Evolutionary conservation across 2,329 filamentous ascomycete species (phyloP).

Genomic region (Colletotrichum orchidophilum): DNA sequence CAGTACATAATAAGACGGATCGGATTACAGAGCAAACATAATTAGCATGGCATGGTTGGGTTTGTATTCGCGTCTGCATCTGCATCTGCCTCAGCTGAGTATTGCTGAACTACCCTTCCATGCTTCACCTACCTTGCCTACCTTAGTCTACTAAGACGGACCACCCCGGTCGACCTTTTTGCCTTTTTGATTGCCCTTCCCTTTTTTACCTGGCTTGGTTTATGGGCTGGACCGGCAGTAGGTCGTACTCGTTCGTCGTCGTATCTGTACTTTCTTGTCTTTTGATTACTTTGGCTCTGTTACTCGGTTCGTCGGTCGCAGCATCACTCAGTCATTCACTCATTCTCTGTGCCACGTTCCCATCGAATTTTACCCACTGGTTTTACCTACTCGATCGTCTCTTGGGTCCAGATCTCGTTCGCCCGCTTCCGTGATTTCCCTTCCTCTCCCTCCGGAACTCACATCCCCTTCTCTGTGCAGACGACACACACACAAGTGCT

Average conservation of each 20-base stretch:
- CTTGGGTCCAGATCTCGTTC: slow-evolving; percentile 12
- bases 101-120: slow-evolving; percentile 3
- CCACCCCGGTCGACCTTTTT: slow-evolving; percentile 26
- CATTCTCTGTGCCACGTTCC: background rate
- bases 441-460: slow-evolving; percentile 21
- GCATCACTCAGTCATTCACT: background rate
- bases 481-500: background rate
- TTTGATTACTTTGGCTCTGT: background rate
- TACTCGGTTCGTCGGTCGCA: background rate
- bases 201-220: slow-evolving; percentile 23
- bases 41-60: background rate
- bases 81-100: slow-evolving; percentile 20
- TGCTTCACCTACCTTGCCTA: background rate
- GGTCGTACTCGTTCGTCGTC: background rate
- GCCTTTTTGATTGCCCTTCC: slow-evolving; percentile 22
- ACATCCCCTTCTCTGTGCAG: slow-evolving; percentile 10
- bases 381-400: background rate
- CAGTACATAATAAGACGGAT: background rate
- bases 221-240: slow-evolving; percentile 8
- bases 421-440: slow-evolving; percentile 11
- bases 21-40: background rate
- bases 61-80: background rate
- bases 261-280: background rate
- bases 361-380: background rate
- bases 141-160: slow-evolving; percentile 17